A percentile compares a stretch with the other conserved stretches of the same genome.
These are phyloP conservation scores for Ciborinia camelliae DNA, from an alignment of 2,329 filamentous ascomycete genomes.

Conservation along the genomic window DNA sequence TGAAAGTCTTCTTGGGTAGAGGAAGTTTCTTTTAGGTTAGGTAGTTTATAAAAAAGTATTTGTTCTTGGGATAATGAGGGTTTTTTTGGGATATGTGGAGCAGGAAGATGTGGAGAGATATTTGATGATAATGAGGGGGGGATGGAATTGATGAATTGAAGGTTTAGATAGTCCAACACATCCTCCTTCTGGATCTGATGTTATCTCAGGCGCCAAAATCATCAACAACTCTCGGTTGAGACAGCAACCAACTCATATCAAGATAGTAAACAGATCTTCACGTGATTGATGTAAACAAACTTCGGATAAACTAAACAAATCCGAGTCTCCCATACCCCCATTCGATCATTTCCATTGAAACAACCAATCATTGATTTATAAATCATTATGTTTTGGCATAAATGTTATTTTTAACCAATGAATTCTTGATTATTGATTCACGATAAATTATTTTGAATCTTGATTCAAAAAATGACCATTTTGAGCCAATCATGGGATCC, in stretches of 20 bases:
- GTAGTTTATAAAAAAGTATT: background rate
- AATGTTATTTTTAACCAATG: background rate
- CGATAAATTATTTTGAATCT: constrained; percentile 2
- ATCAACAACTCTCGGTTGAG: constrained; percentile 15
- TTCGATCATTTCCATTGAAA: background rate
- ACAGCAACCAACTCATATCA: constrained; percentile 11
- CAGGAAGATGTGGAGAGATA: constrained; percentile 17
- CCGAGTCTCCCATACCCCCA: background rate
- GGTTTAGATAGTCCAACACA: constrained; percentile 15
- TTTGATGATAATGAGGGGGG: background rate
- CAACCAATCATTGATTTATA: background rate
- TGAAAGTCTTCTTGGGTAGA: constrained; percentile 12
- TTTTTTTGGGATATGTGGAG: constrained; percentile 2
- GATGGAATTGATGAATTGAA: constrained; percentile 6
- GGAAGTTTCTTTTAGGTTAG: constrained; percentile 5
- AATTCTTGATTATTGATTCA: background rate
- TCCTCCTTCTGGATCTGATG: background rate
- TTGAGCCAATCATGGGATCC: background rate
- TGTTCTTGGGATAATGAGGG: background rate
- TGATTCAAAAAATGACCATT: constrained; percentile 7
- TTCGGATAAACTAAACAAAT: background rate
- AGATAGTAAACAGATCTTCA: background rate
- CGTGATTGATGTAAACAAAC: background rate
- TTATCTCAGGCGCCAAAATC: constrained; percentile 20
- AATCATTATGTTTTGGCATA: background rate